These are phyloP conservation scores for Calonectria hawksworthii DNA, from an alignment of 2,329 filamentous ascomycete species.

Conservation along the genomic window DNA sequence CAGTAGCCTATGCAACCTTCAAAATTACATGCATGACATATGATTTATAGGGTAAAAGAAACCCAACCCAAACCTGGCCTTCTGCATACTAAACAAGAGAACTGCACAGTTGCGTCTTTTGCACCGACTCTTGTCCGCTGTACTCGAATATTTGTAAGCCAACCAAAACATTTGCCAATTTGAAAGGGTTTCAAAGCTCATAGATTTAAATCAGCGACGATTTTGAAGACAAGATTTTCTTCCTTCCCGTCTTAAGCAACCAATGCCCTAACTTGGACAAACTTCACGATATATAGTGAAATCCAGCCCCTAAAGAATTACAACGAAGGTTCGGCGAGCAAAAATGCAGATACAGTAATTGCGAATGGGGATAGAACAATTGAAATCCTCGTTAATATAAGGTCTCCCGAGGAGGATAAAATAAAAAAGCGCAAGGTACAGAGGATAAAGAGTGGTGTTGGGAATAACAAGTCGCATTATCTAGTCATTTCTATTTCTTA, in stretches of 20 bases:
- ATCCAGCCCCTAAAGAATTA: background rate
- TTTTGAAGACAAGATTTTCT: background rate
- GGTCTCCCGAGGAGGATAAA: background rate
- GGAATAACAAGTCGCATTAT: background rate
- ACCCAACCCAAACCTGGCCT: too few species aligned
- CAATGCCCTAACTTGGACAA: background rate
- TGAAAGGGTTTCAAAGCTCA: background rate
- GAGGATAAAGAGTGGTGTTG: background rate
- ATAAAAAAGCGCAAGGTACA: background rate
- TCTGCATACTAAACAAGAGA: too few species aligned
- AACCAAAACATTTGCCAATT: background rate
- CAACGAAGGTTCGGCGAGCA: background rate
- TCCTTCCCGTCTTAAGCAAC: background rate
- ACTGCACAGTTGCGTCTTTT: too few species aligned
- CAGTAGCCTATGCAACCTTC: too few species aligned
- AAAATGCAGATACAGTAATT: background rate
- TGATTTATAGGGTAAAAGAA: too few species aligned
- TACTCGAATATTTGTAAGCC: too few species aligned
- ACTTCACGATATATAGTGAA: background rate
- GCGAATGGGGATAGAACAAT: background rate
- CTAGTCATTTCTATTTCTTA: background rate
- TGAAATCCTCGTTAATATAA: background rate
- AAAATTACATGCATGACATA: too few species aligned
- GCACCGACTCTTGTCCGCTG: too few species aligned
- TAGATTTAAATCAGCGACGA: background rate